A percentile compares a stretch with the other conserved stretches of the same genome.
These are phyloP conservation scores for Fusarium avenaceum DNA, from an alignment of 2,329 filamentous ascomycete species.

Conservation along the genomic window DNA sequence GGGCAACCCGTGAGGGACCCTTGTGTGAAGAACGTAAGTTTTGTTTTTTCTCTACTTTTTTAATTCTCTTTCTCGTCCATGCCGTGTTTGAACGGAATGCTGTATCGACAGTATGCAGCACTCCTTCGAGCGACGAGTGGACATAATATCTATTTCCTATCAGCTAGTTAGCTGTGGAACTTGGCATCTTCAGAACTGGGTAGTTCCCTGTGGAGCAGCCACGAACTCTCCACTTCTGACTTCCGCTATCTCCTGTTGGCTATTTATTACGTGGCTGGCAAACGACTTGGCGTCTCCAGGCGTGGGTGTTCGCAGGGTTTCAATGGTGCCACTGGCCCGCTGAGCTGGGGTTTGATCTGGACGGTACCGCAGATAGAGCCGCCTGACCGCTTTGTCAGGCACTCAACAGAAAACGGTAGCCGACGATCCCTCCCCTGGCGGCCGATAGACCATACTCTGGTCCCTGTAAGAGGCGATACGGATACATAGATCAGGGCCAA, in stretches of 20 bases:
- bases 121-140: conserved; percentile 42
- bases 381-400: conserved; percentile 36
- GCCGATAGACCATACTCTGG: conserved; percentile 32
- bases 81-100: conserved; percentile 14
- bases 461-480: conserved; percentile 29
- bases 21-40: conserved; percentile 95
- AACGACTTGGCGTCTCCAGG: conserved; percentile 31
- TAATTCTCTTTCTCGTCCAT: conserved; percentile 11
- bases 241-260: conserved; percentile 37
- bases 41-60: conserved; percentile 14
- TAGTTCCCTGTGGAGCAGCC: conserved; percentile 41
- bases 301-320: conserved; percentile 32
- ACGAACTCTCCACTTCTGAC: conserved; percentile 36
- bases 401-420: conserved; percentile 24
- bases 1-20: conserved; percentile 95
- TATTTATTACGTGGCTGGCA: conserved; percentile 29
- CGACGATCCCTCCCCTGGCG: conserved; percentile 40
- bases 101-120: conserved; percentile 18
- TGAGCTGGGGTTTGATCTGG: conserved; percentile 25
- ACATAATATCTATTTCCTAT: conserved; percentile 19
- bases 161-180: conserved; percentile 40
- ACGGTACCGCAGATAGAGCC: conserved; percentile 32
- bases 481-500: conserved; percentile 5
- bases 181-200: conserved; percentile 25
- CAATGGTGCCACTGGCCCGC: conserved; percentile 39